Evolutionary conservation across 2,329 filamentous ascomycete genomes (phyloP), one percentile per base, ranked within the genome.

Genomic region (Botrytis pseudocinerea): DNA sequence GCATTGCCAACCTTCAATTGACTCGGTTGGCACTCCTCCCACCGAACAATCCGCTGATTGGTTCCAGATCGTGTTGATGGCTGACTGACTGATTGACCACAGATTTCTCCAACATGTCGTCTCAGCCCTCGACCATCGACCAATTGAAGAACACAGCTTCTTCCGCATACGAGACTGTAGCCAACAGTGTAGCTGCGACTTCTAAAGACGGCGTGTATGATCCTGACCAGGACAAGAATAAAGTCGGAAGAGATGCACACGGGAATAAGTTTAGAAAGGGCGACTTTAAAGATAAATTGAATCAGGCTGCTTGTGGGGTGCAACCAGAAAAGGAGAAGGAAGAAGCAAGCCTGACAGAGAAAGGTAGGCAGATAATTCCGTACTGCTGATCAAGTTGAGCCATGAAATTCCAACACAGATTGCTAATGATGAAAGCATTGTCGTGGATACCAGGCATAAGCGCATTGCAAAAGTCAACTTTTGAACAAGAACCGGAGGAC

Each of bases 281-380:
- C 4, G 73, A 71, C 65, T 76, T 75, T 48, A 79, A 80, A 60
- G 74, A 80, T 48, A 74, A 77, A 73, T 74, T 80, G 64, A 77
- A 79, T 51, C 68, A 75, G 40, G 78, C 78, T 68, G 77, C 77
- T 28, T 12, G 63, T 60, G 73, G 76, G 4, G 71, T 64, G 42
- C 48, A 48, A 20, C 51, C 61, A 9, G 14, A 54, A 14, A 59
- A 74, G 46, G 14, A 54, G 18, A 59, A 74, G 46, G 72, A 76
- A 57, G 73, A 76, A 60, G 73, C 74, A 54, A 73, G 70, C 25
- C 74, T 73, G 42, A 66, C 78, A 32, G 76, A 76, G 60, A 78
- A 77, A 74, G 77, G 78, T 79, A 73, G 35, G 63, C 64, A 70
- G 18, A 25, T 51, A 22, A 62, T 28, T 61, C 22, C 38, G 51